phyloP scores from a whole-genome alignment of 768 basidiomycete species.

The Boletus rubropictus region DNA sequence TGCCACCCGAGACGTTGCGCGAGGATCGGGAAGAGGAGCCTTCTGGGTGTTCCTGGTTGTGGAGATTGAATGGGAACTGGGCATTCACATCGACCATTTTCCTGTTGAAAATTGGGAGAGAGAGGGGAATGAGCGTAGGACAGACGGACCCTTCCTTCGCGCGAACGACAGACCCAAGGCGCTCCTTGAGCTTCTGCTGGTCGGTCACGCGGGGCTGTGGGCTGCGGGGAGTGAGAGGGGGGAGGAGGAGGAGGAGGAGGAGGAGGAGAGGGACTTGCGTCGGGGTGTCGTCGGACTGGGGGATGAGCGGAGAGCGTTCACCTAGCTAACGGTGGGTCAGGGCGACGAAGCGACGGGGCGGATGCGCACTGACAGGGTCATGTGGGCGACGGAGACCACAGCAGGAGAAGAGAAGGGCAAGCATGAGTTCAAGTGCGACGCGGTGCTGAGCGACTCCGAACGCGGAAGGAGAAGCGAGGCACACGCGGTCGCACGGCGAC shows the following conservation, averaged over 20 bases:
- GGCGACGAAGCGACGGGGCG: neutral
- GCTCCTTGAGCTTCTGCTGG: constrained; percentile 46
- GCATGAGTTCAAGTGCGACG: constrained; percentile 16
- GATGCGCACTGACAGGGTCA: constrained; percentile 11
- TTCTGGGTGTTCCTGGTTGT: constrained; percentile 17
- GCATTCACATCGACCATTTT: constrained; percentile 70
- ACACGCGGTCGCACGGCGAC: constrained; percentile 19
- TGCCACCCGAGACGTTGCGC: constrained; percentile 33
- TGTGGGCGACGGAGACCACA: constrained; percentile 23
- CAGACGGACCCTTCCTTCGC: constrained; percentile 52
- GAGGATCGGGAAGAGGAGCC: constrained; percentile 26
- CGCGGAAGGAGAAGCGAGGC: constrained; percentile 1
- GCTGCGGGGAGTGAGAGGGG: constrained; percentile 10
- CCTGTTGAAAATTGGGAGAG: constrained; percentile 29
- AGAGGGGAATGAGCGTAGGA: neutral
- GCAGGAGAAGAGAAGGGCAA: constrained; percentile 26
- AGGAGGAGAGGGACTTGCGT: constrained; percentile 12
- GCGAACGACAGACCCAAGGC: constrained; percentile 51
- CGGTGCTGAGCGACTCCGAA: constrained; percentile 3
- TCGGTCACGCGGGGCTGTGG: constrained; percentile 36
- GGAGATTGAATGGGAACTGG: constrained; percentile 56
- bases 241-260: neutral
- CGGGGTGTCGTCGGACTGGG: constrained; percentile 22
- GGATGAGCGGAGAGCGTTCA: constrained; percentile 29
- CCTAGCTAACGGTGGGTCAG: constrained; percentile 8